Conservation (phyloP, 257 asterid genomes). For the Phtheirospermum japonicum region DNA sequence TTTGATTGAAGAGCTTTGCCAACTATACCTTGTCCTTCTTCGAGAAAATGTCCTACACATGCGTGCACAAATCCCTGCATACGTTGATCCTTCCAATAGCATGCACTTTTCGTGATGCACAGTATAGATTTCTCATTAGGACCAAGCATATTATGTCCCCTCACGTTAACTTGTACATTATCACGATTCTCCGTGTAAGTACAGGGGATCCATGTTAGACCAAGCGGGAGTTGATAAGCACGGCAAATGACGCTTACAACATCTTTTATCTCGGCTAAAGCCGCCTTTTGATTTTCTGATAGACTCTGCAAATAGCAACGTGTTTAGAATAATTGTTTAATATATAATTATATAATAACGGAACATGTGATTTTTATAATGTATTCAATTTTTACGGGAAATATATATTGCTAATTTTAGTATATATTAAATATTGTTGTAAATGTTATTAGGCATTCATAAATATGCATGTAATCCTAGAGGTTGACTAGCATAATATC, state of each 20-base stretch:
- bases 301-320: conserved; percentile 46
- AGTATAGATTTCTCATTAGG: conserved; percentile 34
- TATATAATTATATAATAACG: no score
- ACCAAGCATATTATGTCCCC: conserved; percentile 15
- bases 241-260: conserved; percentile 57
- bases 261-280: conserved; percentile 57
- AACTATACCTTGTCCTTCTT: conserved; percentile 68
- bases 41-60: conserved; percentile 57
- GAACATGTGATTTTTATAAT: no score
- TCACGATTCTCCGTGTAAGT: conserved; percentile 13
- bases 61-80: conserved; percentile 69
- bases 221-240: conserved; percentile 68
- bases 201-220: conserved; percentile 70
- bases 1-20: conserved; percentile 73
- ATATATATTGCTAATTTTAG: no score
- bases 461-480: no score
- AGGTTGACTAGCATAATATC: no score
- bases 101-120: conserved; percentile 47
- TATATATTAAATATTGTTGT: no score
- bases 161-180: neutral
- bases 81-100: conserved; percentile 41
- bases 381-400: no score
- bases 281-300: conserved; percentile 53
- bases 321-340: neutral
- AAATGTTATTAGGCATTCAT: no score